A percentile compares a stretch with the other conserved stretches of the same genome.
phyloP scores from a whole-genome alignment of 75 land plant species.

The Cunninghamia lanceolata region DNA sequence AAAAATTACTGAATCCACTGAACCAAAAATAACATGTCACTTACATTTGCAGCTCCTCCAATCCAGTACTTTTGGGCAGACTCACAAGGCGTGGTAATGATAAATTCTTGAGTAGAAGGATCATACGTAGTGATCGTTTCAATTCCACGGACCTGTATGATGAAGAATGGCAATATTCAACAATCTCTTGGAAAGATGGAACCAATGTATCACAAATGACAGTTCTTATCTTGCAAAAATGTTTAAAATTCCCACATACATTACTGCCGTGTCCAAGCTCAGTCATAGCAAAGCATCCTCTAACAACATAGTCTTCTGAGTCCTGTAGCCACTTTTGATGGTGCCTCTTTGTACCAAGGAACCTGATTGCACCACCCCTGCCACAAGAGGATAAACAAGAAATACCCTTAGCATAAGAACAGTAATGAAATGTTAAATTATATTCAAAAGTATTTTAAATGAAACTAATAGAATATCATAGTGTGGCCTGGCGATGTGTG shows the following conservation, averaged over 20 bases:
- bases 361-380: slow-evolving; percentile 84
- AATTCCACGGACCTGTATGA: slow-evolving; percentile 87
- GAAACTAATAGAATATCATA: background rate
- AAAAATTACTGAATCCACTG: background rate
- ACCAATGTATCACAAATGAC: background rate
- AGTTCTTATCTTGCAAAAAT: slow-evolving; percentile 7
- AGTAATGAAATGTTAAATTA: background rate
- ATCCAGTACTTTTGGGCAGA: slow-evolving; percentile 99
- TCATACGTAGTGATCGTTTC: slow-evolving; percentile 91
- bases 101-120: slow-evolving; percentile 65
- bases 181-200: slow-evolving; percentile 1
- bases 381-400: background rate
- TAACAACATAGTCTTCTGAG: slow-evolving; percentile 63
- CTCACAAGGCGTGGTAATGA: slow-evolving; percentile 96
- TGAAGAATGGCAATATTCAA: background rate
- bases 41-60: slow-evolving; percentile 97
- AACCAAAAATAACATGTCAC: background rate
- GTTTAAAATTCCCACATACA: slow-evolving; percentile 39
- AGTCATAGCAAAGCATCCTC: slow-evolving; percentile 94
- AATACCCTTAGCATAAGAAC: background rate
- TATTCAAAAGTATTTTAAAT: too few relatives aligned
- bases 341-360: slow-evolving; percentile 78
- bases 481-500: too few relatives aligned
- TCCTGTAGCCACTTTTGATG: slow-evolving; percentile 85
- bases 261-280: slow-evolving; percentile 98